phyloP scores from a whole-genome alignment of 805 yeast genomes.

The Yamadazyma paraphyllophila region DNA sequence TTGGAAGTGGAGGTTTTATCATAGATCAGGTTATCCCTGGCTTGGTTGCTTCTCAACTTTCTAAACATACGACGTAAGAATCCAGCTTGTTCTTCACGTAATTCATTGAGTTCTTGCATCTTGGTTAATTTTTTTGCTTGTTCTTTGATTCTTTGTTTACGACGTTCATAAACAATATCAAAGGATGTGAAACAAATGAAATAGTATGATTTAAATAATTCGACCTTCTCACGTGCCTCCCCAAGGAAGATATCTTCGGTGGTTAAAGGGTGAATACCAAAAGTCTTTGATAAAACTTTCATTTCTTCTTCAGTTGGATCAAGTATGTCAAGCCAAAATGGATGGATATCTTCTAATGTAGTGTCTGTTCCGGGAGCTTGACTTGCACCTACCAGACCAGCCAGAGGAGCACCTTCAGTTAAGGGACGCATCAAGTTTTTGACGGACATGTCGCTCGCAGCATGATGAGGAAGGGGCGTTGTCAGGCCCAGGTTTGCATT shows the following conservation, averaged over 20 bases:
- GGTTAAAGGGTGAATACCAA: conserved; percentile 94
- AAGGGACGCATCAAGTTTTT: conserved; percentile 2
- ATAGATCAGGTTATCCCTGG: background rate
- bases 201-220: conserved; percentile 85
- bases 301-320: conserved; percentile 96
- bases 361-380: conserved; percentile 3
- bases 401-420: background rate
- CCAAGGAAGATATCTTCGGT: conserved; percentile 93
- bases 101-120: conserved; percentile 35
- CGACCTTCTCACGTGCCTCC: conserved; percentile 94
- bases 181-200: conserved; percentile 75
- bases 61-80: background rate
- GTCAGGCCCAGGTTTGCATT: conserved; percentile 1
- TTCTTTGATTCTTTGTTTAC: conserved; percentile 49
- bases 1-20: conserved; percentile 15
- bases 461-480: background rate
- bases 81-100: conserved; percentile 1
- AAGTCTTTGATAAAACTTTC: conserved; percentile 85
- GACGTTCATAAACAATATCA: conserved; percentile 69
- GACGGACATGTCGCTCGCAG: background rate
- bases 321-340: conserved; percentile 82
- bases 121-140: conserved; percentile 39
- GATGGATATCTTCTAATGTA: conserved; percentile 14
- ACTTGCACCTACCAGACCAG: conserved; percentile 1
- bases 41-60: background rate